Evolutionary conservation across 2,329 filamentous ascomycete species (phyloP).

Genomic region (Trichophyton verrucosum): DNA sequence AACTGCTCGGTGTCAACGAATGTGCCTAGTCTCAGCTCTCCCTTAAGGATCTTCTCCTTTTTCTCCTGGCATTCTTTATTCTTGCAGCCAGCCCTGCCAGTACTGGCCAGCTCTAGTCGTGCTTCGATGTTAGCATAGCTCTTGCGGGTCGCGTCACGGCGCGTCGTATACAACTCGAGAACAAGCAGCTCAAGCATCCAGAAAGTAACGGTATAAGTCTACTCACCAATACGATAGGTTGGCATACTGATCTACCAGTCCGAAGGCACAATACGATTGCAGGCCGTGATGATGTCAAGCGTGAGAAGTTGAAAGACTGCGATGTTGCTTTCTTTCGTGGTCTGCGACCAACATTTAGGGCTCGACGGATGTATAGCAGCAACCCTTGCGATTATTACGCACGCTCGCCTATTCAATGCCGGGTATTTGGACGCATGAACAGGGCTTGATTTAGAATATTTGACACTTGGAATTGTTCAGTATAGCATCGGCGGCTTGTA

Average conservation of each 20-base stretch:
- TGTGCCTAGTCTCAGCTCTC: conserved; percentile 62
- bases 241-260: not conserved
- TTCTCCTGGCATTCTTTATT: conserved; percentile 60
- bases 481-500: no score
- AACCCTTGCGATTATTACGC: conserved; percentile 1
- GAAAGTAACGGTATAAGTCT: not conserved
- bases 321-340: not conserved
- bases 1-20: conserved; percentile 53
- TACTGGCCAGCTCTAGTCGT: conserved; percentile 53
- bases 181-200: not conserved
- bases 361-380: not conserved
- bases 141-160: not conserved
- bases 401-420: not conserved
- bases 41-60: conserved; percentile 61
- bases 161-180: not conserved
- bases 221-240: conserved; percentile 6
- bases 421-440: not conserved
- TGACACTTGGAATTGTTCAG: no score
- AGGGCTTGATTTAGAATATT: no score
- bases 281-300: not conserved
- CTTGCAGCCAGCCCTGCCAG: conserved; percentile 61
- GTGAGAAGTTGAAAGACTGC: not conserved
- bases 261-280: not conserved
- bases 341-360: not conserved
- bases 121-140: not conserved